Conservation (phyloP, 345 rosid genomes). For the Rhodamnia rubescens region DNA sequence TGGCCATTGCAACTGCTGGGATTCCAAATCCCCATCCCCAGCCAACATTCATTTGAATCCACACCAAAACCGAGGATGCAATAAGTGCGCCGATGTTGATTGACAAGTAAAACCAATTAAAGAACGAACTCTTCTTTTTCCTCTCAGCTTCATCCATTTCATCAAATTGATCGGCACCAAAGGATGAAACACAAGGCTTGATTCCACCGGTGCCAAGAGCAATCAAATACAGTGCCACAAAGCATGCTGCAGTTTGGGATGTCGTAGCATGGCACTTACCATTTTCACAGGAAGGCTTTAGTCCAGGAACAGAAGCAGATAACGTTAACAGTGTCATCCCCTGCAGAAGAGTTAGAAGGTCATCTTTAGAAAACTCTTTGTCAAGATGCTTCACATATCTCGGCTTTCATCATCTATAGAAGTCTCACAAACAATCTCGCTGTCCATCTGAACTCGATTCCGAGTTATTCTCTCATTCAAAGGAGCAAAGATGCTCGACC, state of each 20-base stretch:
- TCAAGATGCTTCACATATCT: not conserved
- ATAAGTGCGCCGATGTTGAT: slow-evolving; percentile 82
- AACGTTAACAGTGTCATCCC: slow-evolving; percentile 89
- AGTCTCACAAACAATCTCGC: not conserved
- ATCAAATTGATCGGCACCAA: slow-evolving; percentile 95
- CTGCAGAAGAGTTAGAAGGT: slow-evolving; percentile 13
- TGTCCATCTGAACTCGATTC: not conserved
- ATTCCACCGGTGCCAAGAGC: slow-evolving; percentile 97
- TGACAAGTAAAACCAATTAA: slow-evolving; percentile 96
- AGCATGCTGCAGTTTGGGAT: slow-evolving; percentile 41
- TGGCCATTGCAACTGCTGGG: slow-evolving; percentile 73
- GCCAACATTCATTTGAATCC: slow-evolving; percentile 95
- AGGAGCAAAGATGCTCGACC: not conserved
- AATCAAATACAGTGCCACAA: slow-evolving; percentile 66
- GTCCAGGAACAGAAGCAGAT: slow-evolving; percentile 65
- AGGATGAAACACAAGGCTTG: slow-evolving; percentile 95
- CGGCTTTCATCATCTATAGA: not conserved
- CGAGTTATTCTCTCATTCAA: not conserved
- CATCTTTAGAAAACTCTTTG: not conserved
- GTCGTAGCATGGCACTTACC: slow-evolving; percentile 46
- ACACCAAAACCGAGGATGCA: slow-evolving; percentile 82
- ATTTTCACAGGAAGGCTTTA: slow-evolving; percentile 48
- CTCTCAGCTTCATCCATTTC: slow-evolving; percentile 66
- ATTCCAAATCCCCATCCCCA: slow-evolving; percentile 98
- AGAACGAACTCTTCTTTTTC: slow-evolving; percentile 77